Conservation (phyloP, 2,329 filamentous ascomycete species). For the Aspergillus melleus region DNA sequence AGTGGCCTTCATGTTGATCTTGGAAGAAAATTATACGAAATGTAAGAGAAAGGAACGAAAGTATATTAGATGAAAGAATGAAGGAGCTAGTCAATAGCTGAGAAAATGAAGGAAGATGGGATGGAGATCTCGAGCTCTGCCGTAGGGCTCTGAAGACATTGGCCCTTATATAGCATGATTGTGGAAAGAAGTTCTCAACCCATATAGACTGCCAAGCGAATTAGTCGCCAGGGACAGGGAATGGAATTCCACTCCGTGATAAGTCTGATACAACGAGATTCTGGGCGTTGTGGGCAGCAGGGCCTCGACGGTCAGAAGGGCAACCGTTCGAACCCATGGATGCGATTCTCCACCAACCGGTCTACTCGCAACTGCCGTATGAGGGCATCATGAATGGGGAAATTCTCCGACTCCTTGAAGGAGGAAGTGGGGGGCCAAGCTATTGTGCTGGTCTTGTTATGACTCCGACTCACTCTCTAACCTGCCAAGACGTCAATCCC, state of each 20-base stretch:
- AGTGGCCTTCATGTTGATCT: conserved; percentile 9
- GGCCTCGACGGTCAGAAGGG: not conserved
- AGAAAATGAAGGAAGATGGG: not conserved
- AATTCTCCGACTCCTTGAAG: not conserved
- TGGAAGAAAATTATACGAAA: not conserved
- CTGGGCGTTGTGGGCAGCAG: not conserved
- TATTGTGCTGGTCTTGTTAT: not conserved
- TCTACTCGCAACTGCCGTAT: not conserved
- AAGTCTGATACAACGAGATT: not conserved
- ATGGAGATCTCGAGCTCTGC: not conserved
- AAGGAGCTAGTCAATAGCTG: not conserved
- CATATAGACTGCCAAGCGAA: not conserved
- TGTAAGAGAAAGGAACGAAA: not conserved
- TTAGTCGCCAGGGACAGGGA: not conserved
- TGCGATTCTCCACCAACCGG: not conserved
- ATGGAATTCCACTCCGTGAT: not conserved
- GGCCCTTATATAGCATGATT: not conserved
- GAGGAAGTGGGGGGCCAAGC: not conserved
- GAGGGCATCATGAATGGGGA: not conserved
- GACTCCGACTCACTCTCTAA: not conserved
- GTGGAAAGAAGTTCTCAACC: not conserved
- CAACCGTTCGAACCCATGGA: not conserved
- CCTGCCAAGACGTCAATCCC: not conserved
- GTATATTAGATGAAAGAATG: not conserved
- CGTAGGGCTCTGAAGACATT: not conserved